Percentiles rank a stretch among this genome's conserved stretches.
These are phyloP conservation scores for Teratosphaeria destructans DNA, from an alignment of 2,329 filamentous ascomycete species.

Conservation along the genomic window DNA sequence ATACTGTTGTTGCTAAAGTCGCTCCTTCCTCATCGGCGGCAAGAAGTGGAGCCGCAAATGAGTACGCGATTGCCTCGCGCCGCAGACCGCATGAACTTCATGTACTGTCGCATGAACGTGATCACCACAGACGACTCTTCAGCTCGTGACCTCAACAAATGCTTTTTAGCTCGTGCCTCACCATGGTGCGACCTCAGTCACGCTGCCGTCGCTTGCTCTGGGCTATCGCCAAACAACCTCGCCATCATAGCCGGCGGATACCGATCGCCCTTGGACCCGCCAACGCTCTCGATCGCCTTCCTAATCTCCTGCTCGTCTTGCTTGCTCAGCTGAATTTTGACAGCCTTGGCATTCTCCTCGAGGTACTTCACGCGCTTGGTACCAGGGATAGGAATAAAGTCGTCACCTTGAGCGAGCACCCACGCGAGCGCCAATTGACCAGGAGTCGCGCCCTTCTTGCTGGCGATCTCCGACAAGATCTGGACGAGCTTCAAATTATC, in stretches of 20 bases:
- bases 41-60: not conserved
- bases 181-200: not conserved
- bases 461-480: conserved; percentile 16
- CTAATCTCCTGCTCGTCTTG: conserved; percentile 20
- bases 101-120: not conserved
- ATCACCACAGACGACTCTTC: not conserved
- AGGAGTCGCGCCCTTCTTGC: conserved; percentile 20
- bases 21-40: not conserved
- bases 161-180: not conserved
- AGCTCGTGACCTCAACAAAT: not conserved
- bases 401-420: conserved; percentile 22
- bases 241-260: conserved; percentile 21
- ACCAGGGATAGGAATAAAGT: conserved; percentile 16
- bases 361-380: conserved; percentile 20
- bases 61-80: not conserved
- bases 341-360: conserved; percentile 17
- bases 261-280: conserved; percentile 18
- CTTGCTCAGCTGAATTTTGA: conserved; percentile 12
- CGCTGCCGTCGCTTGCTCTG: conserved; percentile 6
- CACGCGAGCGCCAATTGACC: conserved; percentile 23
- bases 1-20: not conserved
- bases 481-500: conserved; percentile 25
- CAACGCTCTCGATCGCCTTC: conserved; percentile 21
- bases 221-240: conserved; percentile 16
- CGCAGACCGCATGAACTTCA: not conserved